Conservation (phyloP, 2,329 filamentous ascomycete species). For the Pseudocercospora ulei region DNA sequence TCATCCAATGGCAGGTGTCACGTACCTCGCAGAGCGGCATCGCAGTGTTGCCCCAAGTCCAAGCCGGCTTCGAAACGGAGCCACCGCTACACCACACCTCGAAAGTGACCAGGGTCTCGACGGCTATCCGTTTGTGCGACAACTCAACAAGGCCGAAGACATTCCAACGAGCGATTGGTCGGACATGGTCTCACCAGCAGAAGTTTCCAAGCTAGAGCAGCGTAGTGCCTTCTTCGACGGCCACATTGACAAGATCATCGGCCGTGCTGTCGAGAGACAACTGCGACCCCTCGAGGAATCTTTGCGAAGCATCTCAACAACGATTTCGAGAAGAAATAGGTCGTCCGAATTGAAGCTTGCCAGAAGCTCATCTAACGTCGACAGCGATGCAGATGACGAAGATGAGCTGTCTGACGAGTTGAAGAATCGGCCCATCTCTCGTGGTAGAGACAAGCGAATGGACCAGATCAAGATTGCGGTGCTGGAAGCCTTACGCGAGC, state of each 20-base stretch:
- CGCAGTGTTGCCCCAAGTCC: slow-evolving; percentile 65
- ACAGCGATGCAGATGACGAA: slow-evolving; percentile 92
- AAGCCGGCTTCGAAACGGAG: slow-evolving; percentile 43
- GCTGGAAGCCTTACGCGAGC: slow-evolving; percentile 52
- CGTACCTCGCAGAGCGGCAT: slow-evolving; percentile 31
- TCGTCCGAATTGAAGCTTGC: slow-evolving; percentile 47
- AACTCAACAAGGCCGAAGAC: slow-evolving; percentile 54
- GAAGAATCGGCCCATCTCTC: slow-evolving; percentile 60
- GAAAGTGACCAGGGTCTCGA: slow-evolving; percentile 39
- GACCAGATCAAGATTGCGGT: slow-evolving; percentile 60
- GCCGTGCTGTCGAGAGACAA: slow-evolving; percentile 62
- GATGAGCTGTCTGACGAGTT: slow-evolving; percentile 55
- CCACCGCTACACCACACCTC: slow-evolving; percentile 13
- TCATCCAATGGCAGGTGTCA: slow-evolving; percentile 28
- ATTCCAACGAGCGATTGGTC: slow-evolving; percentile 85
- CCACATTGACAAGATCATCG: slow-evolving; percentile 78
- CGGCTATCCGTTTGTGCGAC: slow-evolving; percentile 43
- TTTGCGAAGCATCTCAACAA: slow-evolving; percentile 60
- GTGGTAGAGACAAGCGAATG: slow-evolving; percentile 64
- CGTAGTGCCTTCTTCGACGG: slow-evolving; percentile 83
- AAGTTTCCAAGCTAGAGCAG: slow-evolving; percentile 71
- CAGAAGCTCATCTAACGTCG: slow-evolving; percentile 44
- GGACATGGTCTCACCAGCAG: slow-evolving; percentile 67
- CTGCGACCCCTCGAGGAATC: slow-evolving; percentile 72
- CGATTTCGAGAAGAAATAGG: slow-evolving; percentile 39